These are phyloP conservation scores for Forsythia suspensa DNA, from an alignment of 257 asterid genomes.

Conservation along the genomic window DNA sequence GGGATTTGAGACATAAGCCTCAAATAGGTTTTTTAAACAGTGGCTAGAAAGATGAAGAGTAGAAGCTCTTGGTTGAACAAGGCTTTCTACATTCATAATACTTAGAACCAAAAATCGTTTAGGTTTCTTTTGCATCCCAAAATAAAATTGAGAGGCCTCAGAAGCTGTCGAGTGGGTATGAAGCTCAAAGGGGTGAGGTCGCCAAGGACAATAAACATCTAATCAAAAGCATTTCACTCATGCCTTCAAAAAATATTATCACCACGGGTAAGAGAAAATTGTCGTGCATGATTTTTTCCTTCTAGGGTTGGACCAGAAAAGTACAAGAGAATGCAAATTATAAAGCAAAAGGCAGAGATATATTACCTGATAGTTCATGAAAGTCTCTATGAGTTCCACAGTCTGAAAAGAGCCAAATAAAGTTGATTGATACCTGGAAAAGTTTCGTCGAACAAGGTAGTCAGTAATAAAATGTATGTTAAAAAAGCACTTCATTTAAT, in stretches of 20 bases:
- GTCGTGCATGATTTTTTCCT: neutral
- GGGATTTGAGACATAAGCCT: too few species aligned
- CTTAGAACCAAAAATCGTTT: neutral
- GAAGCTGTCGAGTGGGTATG: neutral
- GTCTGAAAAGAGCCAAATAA: constrained; percentile 94
- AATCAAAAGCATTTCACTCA: neutral
- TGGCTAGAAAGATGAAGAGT: neutral
- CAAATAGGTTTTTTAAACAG: too few species aligned
- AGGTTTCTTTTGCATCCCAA: neutral
- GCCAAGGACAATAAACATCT: neutral
- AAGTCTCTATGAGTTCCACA: constrained; percentile 88
- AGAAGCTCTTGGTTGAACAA: neutral
- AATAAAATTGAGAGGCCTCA: neutral
- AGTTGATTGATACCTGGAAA: constrained; percentile 87
- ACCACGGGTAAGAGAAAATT: neutral
- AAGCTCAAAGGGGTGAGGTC: neutral
- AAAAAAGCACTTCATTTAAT: neutral
- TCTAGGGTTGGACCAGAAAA: neutral
- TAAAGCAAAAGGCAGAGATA: constrained; percentile 1
- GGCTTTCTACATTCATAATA: neutral
- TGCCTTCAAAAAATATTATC: constrained; percentile 9
- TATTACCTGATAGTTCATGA: constrained; percentile 93
- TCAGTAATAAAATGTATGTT: neutral
- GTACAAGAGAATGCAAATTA: neutral
- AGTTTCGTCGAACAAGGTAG: neutral